Evolutionary conservation across 371 early-diverging fungal species (phyloP), one percentile per base, ranked within the genome.

Genomic region (Massospora cicadina): DNA sequence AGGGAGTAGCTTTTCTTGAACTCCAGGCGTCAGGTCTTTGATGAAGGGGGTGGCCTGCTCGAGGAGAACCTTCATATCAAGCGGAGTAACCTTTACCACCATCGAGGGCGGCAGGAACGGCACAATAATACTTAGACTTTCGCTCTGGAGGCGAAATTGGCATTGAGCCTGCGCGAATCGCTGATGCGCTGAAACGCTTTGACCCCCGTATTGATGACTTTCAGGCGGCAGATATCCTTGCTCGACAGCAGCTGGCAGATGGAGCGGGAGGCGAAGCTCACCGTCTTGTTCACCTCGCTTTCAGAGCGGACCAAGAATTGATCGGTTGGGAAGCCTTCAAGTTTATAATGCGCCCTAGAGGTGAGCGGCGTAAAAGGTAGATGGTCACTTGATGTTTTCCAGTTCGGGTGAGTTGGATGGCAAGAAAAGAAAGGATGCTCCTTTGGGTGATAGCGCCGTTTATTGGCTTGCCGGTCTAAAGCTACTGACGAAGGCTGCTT

Each of bases 171-270:
- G 23, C 28, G 23, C 12, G 13, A 58, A 58, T 58, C 13, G 12
- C 24, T 17, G 28, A 55, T 64, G 69, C 55, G 70, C 71, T 17
- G 28, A 58, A 13, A 58, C 1, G 86, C 71, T 60, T 83, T 78
- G 58, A 95, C 86, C 33, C 95, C 95, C 0, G 94, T 88, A 75
- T 95, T 91, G 60, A 95, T 90, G 2, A 86, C 75, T 71, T 79
- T 86, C 63, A 93, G 76, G 28, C 83, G 79, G 30, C 71, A 66
- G 33, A 83, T 76, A 63, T 87, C 86, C 1, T 76, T 69, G 2
- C 88, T 80, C 65, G 74, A 71, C 61, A 95, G 69, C 2, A 93
- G 74, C 26, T 69, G 62, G 71, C 87, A 86, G 66, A 91, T 87
- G 13, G 87, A 72, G 17, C 76, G 72, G 0, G 89, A 88, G 12